Base-by-base conservation (phyloP, 192 early-diverging fungal genomes). In the Radiomyces spectabilis region DNA sequence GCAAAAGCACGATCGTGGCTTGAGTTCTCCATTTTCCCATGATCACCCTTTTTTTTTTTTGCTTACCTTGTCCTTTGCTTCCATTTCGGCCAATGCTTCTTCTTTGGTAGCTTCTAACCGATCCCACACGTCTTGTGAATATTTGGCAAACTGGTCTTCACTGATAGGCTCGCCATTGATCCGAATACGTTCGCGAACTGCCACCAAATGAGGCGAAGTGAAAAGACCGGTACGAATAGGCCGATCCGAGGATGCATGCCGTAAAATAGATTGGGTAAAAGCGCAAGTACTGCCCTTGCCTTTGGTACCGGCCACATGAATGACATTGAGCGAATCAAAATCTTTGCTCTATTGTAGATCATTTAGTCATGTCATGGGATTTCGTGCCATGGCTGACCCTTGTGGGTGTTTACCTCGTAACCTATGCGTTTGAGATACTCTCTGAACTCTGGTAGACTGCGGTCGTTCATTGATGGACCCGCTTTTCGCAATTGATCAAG, bases 161-260 rank as follows among this genome's bases (percentile, higher is more conserved):
- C 76, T 75, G 4, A 99, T 70, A 10, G 93, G 89, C 21, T 55
- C 58, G 0, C 96, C 96, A 61, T 97, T 78, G 63, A 99, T 93
- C 41, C 90, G 77, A 57, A 99, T 95, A 21, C 96, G 80, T 59
- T 99, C 96, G 43, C 94, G 85, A 5, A 88, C 93, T 44, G 93
- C 79, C 44, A 90, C 77, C 42, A 99, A 67, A 61, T 99, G 96
- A 7, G 96, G 96, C 2, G 92, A 95, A 15, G 93, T 93, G 61
- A 82, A 99, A 34, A 95, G 67, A 22, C 96, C 95, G 50, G 80
- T 75, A 21, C 61, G 55, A 39, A 82, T 50, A 53, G 62, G 25
- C 60, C 59, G 16, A 1, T 45, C 39, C 13, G 16, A 43, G 5
- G 58, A 41, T 1, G 63, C 59, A 31, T 78, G 67, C 13, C 77